Evolutionary conservation across 2,329 filamentous ascomycete genomes (phyloP), one percentile per base, ranked within the genome.

Genomic region (Pezicula carpinea): DNA sequence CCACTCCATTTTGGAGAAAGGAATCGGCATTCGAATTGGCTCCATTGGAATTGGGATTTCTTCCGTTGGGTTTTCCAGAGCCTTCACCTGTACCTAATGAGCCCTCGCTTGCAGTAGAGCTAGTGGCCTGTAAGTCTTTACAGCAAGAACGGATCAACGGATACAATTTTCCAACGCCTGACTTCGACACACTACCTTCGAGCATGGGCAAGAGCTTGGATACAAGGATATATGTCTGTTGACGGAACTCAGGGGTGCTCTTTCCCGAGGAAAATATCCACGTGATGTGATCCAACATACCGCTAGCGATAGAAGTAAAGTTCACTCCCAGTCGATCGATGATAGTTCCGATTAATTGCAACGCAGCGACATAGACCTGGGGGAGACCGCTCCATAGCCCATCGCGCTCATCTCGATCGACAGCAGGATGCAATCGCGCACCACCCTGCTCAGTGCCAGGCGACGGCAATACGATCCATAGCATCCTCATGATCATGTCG

Each of bases 321-420:
- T 75, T 78, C 14, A 69, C 67, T 23, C 75, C 75, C 19, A 91
- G 71, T 10, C 85, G 76, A 45, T 72, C 65, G 18, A 80, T 62
- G 39, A 93, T 61, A 10, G 71, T 66, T 7, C 73, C 64, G 18
- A 88, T 67, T 1, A 95, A 66, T 18, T 77, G 66, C 45, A 95
- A 69, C n/a, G 80, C 77, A 13, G 85, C 81, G 13, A 82, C 67
- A 59, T 96, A 89, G 33, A 96, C 78, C 8, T 77, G 73, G 4
- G 91, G 87, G 10, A 96, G 73, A 15, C 80, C 72, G 39, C 77
- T 70, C 79, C 87, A 91, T 3, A 96, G 74, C 38, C 83, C 80
- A 44, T 95, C 89, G 51, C 85, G 84, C 66, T 96, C 92, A 42
- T 95, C 87, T 51, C 85, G 80, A 26, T 82, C 77, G 52, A 93